phyloP scores from a whole-genome alignment of 2,329 filamentous ascomycete genomes.

The Clonostachys rosea region DNA sequence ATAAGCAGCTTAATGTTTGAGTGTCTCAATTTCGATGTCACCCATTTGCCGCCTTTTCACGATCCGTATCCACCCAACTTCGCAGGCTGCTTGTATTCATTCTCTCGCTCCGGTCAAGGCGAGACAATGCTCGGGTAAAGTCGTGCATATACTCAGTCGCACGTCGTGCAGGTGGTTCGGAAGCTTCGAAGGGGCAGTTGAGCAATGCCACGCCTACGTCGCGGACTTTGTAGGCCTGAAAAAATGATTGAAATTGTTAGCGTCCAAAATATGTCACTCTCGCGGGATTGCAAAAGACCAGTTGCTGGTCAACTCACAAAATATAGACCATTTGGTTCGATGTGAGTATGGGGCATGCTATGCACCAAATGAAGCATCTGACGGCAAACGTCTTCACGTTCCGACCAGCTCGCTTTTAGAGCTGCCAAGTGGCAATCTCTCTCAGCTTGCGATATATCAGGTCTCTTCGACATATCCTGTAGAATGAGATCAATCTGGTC shows the following conservation, averaged over 20 bases:
- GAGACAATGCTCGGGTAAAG: conserved; percentile 16
- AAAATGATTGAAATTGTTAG: neutral
- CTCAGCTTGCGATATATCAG: neutral
- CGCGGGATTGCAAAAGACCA: neutral
- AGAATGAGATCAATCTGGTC: conserved; percentile 22
- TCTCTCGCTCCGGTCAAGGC: conserved; percentile 21
- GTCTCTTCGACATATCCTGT: conserved; percentile 4
- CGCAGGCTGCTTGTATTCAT: conserved; percentile 20
- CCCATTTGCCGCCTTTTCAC: neutral
- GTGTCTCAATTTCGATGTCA: too few relatives aligned
- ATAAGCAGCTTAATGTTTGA: too few relatives aligned
- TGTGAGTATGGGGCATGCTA: conserved; percentile 17
- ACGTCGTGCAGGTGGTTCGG: conserved; percentile 13
- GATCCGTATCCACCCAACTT: conserved; percentile 16
- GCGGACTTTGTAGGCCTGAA: conserved; percentile 22
- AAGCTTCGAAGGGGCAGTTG: conserved; percentile 20
- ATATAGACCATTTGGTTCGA: conserved; percentile 26
- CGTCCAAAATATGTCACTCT: too few relatives aligned
- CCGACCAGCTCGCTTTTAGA: conserved; percentile 16
- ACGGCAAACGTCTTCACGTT: conserved; percentile 26
- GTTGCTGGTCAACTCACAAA: conserved; percentile 10
- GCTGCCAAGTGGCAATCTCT: neutral
- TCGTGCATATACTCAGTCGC: conserved; percentile 19
- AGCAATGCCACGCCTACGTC: conserved; percentile 25
- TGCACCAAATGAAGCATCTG: conserved; percentile 26